Percentiles rank a stretch among this genome's conserved stretches.
Evolutionary conservation across 192 early-diverging fungal species (phyloP).

Genomic region (Chytriomyces sp.): DNA sequence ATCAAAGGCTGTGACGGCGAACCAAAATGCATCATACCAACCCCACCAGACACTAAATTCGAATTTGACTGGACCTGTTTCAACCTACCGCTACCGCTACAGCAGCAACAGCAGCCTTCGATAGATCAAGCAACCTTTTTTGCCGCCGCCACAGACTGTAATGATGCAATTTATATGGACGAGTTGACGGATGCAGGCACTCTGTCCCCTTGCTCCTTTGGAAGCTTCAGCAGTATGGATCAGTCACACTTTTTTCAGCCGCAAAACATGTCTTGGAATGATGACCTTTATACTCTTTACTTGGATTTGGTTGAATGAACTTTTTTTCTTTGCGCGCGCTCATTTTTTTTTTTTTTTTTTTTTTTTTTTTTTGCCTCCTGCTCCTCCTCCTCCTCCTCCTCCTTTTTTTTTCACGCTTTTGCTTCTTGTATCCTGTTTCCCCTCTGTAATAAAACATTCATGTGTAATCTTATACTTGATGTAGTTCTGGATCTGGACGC

Average conservation of each 20-base stretch:
- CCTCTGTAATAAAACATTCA: background rate
- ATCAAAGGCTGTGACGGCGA: background rate
- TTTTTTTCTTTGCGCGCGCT: background rate
- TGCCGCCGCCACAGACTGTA: background rate
- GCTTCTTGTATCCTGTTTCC: background rate
- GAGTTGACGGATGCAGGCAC: background rate
- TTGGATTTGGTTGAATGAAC: constrained; percentile 1
- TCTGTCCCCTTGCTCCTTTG: background rate
- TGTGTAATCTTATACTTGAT: background rate
- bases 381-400: no score
- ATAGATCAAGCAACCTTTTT: background rate
- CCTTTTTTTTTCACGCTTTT: background rate
- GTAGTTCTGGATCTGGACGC: background rate
- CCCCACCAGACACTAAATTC: background rate
- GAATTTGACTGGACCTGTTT: background rate
- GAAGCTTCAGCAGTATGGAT: background rate
- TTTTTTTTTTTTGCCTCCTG: no score
- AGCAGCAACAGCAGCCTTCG: background rate
- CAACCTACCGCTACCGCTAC: background rate
- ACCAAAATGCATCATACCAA: background rate
- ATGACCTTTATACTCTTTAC: background rate
- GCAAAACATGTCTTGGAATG: constrained; percentile 4
- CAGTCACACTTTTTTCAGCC: background rate
- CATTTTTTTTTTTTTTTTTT: background rate
- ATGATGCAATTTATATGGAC: background rate